Percentiles rank a stretch among this genome's conserved stretches.
These are phyloP conservation scores for Plasmodium fragile DNA, from an alignment of 169 alveolate species.

Conservation along the genomic window DNA sequence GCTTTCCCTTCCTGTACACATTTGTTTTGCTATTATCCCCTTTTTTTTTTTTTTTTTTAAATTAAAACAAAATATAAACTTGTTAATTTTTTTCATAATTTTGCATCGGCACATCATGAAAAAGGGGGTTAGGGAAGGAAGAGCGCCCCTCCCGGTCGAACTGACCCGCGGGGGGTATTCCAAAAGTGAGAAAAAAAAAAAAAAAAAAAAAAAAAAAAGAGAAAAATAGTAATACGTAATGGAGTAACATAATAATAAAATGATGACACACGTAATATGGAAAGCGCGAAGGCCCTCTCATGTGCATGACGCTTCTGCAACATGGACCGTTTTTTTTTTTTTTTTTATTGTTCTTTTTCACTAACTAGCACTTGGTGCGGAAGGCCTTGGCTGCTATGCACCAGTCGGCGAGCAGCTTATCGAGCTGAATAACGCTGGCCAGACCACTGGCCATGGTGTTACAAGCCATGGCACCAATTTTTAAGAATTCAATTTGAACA, in stretches of 20 bases:
- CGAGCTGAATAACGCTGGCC: conserved; percentile 78
- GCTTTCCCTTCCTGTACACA: background rate
- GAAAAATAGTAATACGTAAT: background rate
- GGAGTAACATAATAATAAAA: background rate
- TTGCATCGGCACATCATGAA: background rate
- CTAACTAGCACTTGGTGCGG: conserved; percentile 14
- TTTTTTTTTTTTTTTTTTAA: background rate
- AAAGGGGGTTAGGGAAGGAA: background rate
- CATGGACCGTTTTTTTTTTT: background rate
- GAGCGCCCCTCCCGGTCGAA: background rate
- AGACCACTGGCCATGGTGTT: conserved; percentile 81
- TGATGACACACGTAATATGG: background rate
- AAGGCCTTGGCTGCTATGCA: conserved; percentile 73
- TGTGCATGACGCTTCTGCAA: background rate
- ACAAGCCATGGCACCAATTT: conserved; percentile 81
- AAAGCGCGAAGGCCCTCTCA: background rate
- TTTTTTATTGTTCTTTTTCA: background rate
- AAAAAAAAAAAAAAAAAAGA: background rate
- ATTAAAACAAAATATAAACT: background rate
- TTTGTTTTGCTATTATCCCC: background rate
- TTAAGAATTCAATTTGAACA: conserved; percentile 77
- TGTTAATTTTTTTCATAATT: background rate
- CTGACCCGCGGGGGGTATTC: background rate
- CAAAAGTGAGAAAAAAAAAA: background rate
- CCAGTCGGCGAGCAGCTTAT: conserved; percentile 81